Base-by-base conservation (phyloP, 1,284 basidiomycete genomes). In the Takashimella tepidaria region DNA sequence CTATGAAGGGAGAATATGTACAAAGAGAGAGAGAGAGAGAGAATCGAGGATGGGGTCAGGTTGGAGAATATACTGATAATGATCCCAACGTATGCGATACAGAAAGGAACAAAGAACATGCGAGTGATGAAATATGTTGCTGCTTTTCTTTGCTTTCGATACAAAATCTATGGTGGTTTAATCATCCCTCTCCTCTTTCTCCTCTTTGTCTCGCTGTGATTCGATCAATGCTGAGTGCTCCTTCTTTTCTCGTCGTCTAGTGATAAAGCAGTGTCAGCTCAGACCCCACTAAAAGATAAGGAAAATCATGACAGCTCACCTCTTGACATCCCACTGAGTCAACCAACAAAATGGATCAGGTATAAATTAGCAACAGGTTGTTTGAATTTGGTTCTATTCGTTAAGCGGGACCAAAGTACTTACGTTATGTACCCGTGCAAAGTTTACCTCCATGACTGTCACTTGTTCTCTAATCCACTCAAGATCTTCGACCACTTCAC, bases 391-490 rank as follows among this genome's bases (percentile, higher is more conserved):
- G n/a, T n/a, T n/a, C n/a, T n/a, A n/a, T n/a, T n/a, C n/a, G n/a
- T n/a, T n/a, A n/a, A n/a, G n/a, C n/a, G n/a, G n/a, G n/a, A n/a
- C n/a, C n/a, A n/a, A n/a, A 13, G 40, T 40, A 69, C 73, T 62
- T 59, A 75, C 72, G 69, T 98, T 98, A 74, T 96, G 97, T 51
- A 97, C 87, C 37, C 95, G 80, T 6, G 95, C 95, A 23, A 90
- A 95, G 73, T 98, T 98, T 57, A 98, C 95, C 72, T 98, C 93
- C 88, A 97, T 97, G 13, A 96, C 84, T 3, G 95, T 98, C 50
- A 95, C 83, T 74, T 98, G 95, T 70, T 98, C 95, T 51, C 92
- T 81, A 57, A 98, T 76, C 72, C 92, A 98, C 68, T 92, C 92
- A 25, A 97, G 79, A 72, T 98, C 96, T 67, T 92, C 89, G 49